A percentile compares a stretch with the other conserved stretches of the same genome.
Conservation (phyloP, 73 alveolate genomes). For the Tetrahymena malaccensis region DNA sequence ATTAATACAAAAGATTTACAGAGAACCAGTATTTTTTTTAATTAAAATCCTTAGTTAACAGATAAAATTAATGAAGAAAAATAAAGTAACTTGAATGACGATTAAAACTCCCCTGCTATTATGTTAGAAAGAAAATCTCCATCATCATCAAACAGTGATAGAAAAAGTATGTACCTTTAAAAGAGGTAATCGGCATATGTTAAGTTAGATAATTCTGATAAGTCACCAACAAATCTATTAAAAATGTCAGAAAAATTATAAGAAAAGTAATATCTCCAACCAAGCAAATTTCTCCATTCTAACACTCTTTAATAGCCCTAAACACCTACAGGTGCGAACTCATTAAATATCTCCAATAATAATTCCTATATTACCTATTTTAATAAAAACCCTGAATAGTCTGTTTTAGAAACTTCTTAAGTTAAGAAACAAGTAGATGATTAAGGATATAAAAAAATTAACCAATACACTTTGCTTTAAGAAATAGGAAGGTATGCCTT, state of each 20-base stretch:
- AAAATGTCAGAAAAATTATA: not conserved
- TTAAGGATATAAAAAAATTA: slow-evolving; percentile 20
- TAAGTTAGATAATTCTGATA: not conserved
- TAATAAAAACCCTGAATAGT: not conserved
- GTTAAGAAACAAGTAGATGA: slow-evolving; percentile 24
- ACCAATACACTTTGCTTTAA: slow-evolving; percentile 8
- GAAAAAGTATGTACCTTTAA: not conserved
- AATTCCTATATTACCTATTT: not conserved
- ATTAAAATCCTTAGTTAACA: not conserved
- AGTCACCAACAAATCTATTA: not conserved
- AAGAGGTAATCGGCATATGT: not conserved
- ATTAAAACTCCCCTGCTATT: not conserved
- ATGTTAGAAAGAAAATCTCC: not conserved
- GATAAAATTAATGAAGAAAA: not conserved
- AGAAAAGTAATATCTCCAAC: not conserved
- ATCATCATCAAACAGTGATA: not conserved
- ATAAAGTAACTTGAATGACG: not conserved
- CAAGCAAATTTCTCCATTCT: not conserved
- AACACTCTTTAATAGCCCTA: not conserved
- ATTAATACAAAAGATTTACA: not conserved
- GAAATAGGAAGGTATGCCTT: not conserved
- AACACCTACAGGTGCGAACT: not conserved
- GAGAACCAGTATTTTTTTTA: not conserved
- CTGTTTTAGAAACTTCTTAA: slow-evolving; percentile 26
- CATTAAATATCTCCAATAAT: not conserved